Evolutionary conservation across 148 eudicot genomes (phyloP).

Genomic region (Rhododendron williamsianum): DNA sequence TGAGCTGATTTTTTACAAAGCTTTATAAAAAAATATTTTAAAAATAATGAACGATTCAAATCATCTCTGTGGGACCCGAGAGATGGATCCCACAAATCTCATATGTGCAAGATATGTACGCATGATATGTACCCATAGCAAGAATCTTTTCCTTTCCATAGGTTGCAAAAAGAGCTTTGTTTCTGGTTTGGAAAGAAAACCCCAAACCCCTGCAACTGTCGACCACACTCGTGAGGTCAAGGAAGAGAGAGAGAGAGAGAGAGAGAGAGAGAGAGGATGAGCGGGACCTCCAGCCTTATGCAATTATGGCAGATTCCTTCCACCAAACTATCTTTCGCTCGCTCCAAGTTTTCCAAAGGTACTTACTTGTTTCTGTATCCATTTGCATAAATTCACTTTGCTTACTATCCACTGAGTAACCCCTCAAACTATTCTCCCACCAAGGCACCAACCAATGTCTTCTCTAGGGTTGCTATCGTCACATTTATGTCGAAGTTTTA

Average conservation of each 20-base stretch:
- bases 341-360: constrained; percentile 43
- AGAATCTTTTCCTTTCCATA: no score
- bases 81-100: no score
- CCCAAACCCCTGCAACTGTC: not conserved
- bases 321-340: constrained; percentile 31
- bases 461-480: not conserved
- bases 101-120: no score
- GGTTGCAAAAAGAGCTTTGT: no score
- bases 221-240: not conserved
- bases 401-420: not conserved
- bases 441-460: not conserved
- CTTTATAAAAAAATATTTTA: no score
- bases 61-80: no score
- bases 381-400: not conserved
- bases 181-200: not conserved
- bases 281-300: constrained; percentile 28
- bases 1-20: no score
- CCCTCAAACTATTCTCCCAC: no score
- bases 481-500: not conserved
- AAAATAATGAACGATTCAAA: no score
- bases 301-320: constrained; percentile 62
- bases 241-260: constrained; percentile 5
- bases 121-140: no score
- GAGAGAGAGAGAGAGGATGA: constrained; percentile 18
- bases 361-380: not conserved